Percentiles rank a stretch among this genome's conserved stretches.
Conservation (phyloP, 2,329 filamentous ascomycete species). For the Trichophyton rubrum region DNA sequence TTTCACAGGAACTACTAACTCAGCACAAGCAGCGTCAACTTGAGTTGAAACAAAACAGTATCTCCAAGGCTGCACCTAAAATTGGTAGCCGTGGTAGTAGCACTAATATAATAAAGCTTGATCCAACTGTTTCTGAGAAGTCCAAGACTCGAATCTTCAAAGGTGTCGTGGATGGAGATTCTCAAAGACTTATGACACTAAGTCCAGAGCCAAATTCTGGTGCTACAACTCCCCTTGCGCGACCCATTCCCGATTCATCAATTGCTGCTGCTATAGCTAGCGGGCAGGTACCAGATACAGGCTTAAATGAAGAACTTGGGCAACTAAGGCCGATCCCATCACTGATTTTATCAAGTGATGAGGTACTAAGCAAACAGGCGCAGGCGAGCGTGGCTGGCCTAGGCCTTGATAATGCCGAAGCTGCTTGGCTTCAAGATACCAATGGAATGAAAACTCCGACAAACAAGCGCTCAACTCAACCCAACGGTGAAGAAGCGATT, state of each 20-base stretch:
- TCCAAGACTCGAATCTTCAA: slow-evolving; percentile 34
- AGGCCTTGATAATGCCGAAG: neutral
- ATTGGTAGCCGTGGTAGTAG: slow-evolving; percentile 15
- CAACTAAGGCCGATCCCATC: slow-evolving; percentile 33
- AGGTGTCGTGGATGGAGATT: slow-evolving; percentile 29
- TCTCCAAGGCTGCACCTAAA: slow-evolving; percentile 21
- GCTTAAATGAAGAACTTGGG: slow-evolving; percentile 24
- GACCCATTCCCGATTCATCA: slow-evolving; percentile 35
- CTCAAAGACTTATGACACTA: slow-evolving; percentile 20
- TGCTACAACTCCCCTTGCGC: slow-evolving; percentile 43
- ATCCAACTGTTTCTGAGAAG: slow-evolving; percentile 26
- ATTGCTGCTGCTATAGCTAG: slow-evolving; percentile 19
- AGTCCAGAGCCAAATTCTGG: slow-evolving; percentile 42
- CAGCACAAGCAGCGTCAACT: slow-evolving; percentile 26
- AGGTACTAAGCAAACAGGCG: neutral
- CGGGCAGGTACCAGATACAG: slow-evolving; percentile 20
- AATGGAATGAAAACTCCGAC: neutral
- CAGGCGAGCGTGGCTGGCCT: neutral
- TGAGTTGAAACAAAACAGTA: neutral
- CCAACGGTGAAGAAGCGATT: neutral
- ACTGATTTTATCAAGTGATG: slow-evolving; percentile 30
- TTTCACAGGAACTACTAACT: slow-evolving; percentile 37
- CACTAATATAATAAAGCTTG: slow-evolving; percentile 16
- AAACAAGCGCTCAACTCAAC: slow-evolving; percentile 16
- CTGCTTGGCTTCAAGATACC: neutral